Percentiles rank a stretch among this genome's conserved stretches.
Evolutionary conservation across 2,329 filamentous ascomycete genomes (phyloP).

Genomic region (Claviceps cyperi): DNA sequence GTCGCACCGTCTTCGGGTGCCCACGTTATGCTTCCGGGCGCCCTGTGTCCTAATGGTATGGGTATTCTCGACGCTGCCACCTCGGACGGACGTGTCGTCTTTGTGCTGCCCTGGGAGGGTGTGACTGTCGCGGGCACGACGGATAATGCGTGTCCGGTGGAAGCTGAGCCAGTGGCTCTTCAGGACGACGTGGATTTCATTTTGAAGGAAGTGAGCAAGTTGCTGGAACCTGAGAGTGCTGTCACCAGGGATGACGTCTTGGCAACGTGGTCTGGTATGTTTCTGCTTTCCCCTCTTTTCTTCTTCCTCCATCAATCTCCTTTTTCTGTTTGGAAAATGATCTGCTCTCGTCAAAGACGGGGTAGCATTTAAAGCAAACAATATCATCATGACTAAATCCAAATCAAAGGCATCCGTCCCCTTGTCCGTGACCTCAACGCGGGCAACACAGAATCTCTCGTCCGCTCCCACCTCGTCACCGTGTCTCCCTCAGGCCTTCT

Average conservation of each 20-base stretch:
- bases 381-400: too few species aligned
- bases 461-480: conserved; percentile 68
- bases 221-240: conserved; percentile 60
- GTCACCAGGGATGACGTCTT: conserved; percentile 63
- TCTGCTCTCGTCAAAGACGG: too few species aligned
- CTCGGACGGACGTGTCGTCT: conserved; percentile 75
- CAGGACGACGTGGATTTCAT: conserved; percentile 75
- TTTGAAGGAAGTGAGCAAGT: conserved; percentile 60
- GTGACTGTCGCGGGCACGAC: conserved; percentile 78
- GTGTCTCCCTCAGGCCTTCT: conserved; percentile 61
- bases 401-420: conserved; percentile 46
- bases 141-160: conserved; percentile 56
- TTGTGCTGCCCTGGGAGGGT: conserved; percentile 77
- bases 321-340: too few species aligned
- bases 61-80: conserved; percentile 69
- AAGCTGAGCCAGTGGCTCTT: conserved; percentile 54
- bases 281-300: background rate
- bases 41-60: conserved; percentile 67
- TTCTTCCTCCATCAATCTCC: background rate
- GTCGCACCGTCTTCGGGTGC: conserved; percentile 70
- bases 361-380: too few species aligned
- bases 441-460: conserved; percentile 68
- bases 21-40: conserved; percentile 69
- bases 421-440: conserved; percentile 70
- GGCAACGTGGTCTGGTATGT: conserved; percentile 63